These are phyloP conservation scores for Mycena amicta DNA, from an alignment of 768 basidiomycete species.

Conservation along the genomic window DNA sequence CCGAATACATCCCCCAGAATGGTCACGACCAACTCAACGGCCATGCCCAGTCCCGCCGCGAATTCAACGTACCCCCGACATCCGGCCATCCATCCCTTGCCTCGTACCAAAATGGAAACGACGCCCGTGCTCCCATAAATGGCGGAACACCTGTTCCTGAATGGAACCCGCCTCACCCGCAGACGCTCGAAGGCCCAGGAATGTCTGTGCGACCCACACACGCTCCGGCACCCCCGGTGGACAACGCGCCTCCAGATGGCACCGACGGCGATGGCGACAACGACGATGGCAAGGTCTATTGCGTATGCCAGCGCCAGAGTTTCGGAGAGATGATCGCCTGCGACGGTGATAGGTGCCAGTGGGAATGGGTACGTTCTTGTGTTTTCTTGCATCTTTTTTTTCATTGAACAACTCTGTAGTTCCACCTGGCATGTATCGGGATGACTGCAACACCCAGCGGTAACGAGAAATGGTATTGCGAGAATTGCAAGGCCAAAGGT, in stretches of 20 bases:
- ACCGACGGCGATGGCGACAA: constrained; percentile 51
- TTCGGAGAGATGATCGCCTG: constrained; percentile 97
- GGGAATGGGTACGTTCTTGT: constrained; percentile 81
- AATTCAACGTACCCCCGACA: constrained; percentile 54
- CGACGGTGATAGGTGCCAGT: constrained; percentile 76
- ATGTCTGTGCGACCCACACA: constrained; percentile 62
- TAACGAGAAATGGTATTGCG: constrained; percentile 72
- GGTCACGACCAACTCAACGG: constrained; percentile 28
- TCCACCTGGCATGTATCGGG: constrained; percentile 78
- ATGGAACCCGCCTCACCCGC: constrained; percentile 53
- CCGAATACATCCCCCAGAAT: constrained; percentile 35
- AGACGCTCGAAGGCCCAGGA: constrained; percentile 74
- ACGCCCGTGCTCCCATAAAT: constrained; percentile 34
- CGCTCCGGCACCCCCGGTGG: constrained; percentile 1
- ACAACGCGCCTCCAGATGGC: constrained; percentile 11
- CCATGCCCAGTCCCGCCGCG: constrained; percentile 30
- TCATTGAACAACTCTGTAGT: constrained; percentile 55
- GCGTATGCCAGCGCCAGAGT: constrained; percentile 81
- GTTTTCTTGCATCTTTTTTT: constrained; percentile 11
- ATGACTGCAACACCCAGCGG: constrained; percentile 68
- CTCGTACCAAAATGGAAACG: constrained; percentile 44
- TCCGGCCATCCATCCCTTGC: constrained; percentile 60
- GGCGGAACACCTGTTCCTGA: constrained; percentile 39
- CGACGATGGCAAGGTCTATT: constrained; percentile 74
- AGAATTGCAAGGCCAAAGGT: constrained; percentile 61